Base-by-base conservation (phyloP, 306 rosid genomes). In the Quercus cerris region DNA sequence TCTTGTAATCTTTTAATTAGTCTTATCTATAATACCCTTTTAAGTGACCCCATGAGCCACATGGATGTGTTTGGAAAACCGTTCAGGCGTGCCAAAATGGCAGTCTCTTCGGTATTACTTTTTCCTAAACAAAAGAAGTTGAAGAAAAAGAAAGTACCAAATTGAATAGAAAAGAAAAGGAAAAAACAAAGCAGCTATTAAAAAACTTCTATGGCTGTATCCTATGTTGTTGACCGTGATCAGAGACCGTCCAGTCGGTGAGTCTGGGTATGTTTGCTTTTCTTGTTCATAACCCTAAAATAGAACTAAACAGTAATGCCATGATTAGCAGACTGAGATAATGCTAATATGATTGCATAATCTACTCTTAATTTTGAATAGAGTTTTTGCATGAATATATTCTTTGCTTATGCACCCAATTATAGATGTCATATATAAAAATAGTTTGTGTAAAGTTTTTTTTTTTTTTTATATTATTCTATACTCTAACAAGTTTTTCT, bases 1-100 rank as follows among this genome's bases (percentile, higher is more conserved):
- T 59, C 66, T 23, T 20, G 25, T 23, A 23, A 27, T 59, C 17
- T 13, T 59, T 14, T 8, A 41, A 41, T 59, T 59, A 10, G 15
- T 12, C 27, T 23, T 59, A 27, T 14, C 66, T 27, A 58, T 22
- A 41, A 8, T 58, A 9, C 30, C 15, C 30, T 71, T 51, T 56
- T 44, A 70, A 20, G 51, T 31, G 79, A 63, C 74, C 82, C 77
- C 83, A 79, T 75, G 27, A 54, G 70, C 81, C 81, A 79, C 58
- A 72, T 75, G 78, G 56, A 18, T 74, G 83, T 73, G 75, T 54
- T 46, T 49, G 59, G 51, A 71, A 56, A 63, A 71, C 59, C 49
- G 51, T 30, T 28, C 64, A 67, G 61, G 79, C 68, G 61, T 64
- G 69, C 41, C 67, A 75, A 49, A 35, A 41, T 70, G 6, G 70